Percentiles rank a stretch among this genome's conserved stretches.
Evolutionary conservation across 2,329 filamentous ascomycete genomes (phyloP).

Genomic region (Colletotrichum orchidophilum): DNA sequence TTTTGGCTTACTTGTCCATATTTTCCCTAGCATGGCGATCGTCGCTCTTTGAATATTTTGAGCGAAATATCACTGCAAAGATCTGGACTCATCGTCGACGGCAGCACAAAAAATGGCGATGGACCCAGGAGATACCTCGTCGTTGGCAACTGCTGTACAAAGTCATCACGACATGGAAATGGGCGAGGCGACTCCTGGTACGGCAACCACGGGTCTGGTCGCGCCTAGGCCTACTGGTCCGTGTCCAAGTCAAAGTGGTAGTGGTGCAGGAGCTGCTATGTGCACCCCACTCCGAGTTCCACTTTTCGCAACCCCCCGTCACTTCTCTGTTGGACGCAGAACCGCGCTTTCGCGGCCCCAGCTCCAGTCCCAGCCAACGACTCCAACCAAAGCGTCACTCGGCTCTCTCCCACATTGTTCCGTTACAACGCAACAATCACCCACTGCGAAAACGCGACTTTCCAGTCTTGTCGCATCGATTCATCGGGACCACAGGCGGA

Average conservation of each 20-base stretch:
- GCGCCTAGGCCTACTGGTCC: background rate
- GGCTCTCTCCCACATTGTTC: background rate
- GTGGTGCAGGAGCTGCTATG: background rate
- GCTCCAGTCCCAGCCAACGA: background rate
- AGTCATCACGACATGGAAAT: background rate
- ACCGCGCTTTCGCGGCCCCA: conserved; percentile 7
- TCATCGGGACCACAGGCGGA: background rate
- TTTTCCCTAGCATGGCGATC: background rate
- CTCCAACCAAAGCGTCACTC: conserved; percentile 16
- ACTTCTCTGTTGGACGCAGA: conserved; percentile 3
- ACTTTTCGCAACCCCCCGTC: background rate
- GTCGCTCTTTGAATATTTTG: background rate
- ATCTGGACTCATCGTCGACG: background rate
- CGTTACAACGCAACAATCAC: conserved; percentile 28
- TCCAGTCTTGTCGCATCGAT: conserved; percentile 9
- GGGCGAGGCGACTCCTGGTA: background rate
- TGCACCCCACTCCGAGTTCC: background rate
- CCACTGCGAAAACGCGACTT: conserved; percentile 19
- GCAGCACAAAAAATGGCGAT: background rate
- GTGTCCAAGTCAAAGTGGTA: background rate
- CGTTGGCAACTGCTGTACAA: background rate
- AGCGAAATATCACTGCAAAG: background rate
- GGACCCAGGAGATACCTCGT: background rate
- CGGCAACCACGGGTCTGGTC: background rate
- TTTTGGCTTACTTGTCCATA: background rate